Percentiles rank a stretch among this genome's conserved stretches.
Evolutionary conservation across 2,329 filamentous ascomycete genomes (phyloP).

Genomic region (Purpureocillium lavendulum): DNA sequence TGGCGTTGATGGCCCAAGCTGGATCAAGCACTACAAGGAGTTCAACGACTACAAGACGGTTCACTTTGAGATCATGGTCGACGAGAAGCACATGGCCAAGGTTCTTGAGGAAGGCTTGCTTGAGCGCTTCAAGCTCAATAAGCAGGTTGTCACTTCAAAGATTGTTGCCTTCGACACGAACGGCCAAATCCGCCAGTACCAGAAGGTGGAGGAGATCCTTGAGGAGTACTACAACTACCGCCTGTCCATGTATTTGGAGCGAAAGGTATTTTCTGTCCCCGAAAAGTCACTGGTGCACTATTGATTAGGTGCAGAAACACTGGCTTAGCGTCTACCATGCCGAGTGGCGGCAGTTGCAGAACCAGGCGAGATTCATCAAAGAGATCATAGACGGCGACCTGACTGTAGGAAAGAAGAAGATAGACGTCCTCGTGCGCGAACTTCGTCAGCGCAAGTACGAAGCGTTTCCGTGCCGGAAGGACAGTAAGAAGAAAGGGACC

Average conservation of each 20-base stretch:
- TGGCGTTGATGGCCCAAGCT: constrained; percentile 76
- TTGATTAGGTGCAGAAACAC: constrained; percentile 30
- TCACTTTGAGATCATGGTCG: constrained; percentile 82
- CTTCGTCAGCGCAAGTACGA: constrained; percentile 81
- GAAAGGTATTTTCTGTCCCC: constrained; percentile 53
- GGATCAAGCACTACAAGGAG: constrained; percentile 98
- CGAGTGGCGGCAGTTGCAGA: constrained; percentile 69
- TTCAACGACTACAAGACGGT: constrained; percentile 96
- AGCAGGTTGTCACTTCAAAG: constrained; percentile 81
- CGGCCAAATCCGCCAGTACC: constrained; percentile 89
- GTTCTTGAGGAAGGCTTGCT: constrained; percentile 70
- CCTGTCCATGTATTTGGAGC: constrained; percentile 71
- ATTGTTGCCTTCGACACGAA: constrained; percentile 86
- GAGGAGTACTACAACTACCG: constrained; percentile 88
- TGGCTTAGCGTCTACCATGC: constrained; percentile 52
- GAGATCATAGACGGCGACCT: constrained; percentile 94
- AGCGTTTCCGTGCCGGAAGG: constrained; percentile 71
- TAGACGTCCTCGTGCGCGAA: constrained; percentile 71
- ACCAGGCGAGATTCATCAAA: constrained; percentile 87
- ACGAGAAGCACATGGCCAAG: constrained; percentile 77
- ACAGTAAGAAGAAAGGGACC: constrained; percentile 59
- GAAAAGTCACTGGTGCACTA: too few relatives aligned
- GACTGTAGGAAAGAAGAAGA: constrained; percentile 88
- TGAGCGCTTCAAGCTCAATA: constrained; percentile 89
- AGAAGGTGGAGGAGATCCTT: constrained; percentile 83